Conservation (phyloP, 352 stramenopile species). For the Globisporangium apiculatum region DNA sequence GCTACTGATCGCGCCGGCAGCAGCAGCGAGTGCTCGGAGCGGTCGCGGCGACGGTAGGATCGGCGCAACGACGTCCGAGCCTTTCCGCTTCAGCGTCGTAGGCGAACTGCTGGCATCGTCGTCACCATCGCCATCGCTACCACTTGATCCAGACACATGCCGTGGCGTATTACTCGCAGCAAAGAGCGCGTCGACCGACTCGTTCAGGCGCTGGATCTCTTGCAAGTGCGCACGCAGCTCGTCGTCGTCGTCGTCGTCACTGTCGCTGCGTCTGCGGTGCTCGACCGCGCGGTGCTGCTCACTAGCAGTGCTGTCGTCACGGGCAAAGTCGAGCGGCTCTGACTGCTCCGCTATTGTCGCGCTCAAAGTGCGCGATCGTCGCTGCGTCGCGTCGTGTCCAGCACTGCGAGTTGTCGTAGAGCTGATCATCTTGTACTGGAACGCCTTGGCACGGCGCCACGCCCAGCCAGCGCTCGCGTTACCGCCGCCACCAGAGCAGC, state of each 20-base stretch:
- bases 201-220: constrained; percentile 37
- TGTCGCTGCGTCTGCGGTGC: not conserved
- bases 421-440: constrained; percentile 39
- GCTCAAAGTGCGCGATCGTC: no score
- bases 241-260: constrained; percentile 18
- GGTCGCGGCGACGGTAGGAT: not conserved
- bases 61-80: constrained; percentile 12
- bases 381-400: no score
- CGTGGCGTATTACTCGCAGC: not conserved
- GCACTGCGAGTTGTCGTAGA: no score
- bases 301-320: not conserved
- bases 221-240: constrained; percentile 35
- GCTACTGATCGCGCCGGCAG: not conserved
- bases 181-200: constrained; percentile 7
- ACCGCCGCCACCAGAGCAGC: constrained; percentile 4
- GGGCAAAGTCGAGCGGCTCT: not conserved
- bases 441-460: constrained; percentile 19
- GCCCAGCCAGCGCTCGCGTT: constrained; percentile 2
- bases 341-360: not conserved
- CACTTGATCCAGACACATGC: not conserved
- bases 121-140: no score
- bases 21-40: constrained; percentile 12
- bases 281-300: not conserved
- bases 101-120: not conserved
- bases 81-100: not conserved